phyloP scores from a whole-genome alignment of 163 green algal species.

The Chloromonas sp. region DNA sequence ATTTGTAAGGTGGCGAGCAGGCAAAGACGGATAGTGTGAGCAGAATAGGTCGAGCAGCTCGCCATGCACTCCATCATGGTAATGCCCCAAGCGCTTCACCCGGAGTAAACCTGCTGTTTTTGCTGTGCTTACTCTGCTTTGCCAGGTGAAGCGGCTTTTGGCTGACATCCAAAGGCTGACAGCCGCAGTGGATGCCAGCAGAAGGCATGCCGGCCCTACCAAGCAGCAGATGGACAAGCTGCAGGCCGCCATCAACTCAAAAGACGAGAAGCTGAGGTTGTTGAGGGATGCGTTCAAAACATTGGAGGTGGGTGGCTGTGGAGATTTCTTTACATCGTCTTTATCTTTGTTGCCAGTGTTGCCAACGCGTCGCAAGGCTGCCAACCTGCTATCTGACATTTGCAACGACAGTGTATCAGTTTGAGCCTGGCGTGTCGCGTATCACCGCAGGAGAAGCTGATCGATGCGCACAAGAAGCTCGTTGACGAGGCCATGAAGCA shows the following conservation, averaged over 20 bases:
- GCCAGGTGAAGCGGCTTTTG: neutral
- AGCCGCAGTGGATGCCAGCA: neutral
- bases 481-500: slow-evolving; percentile 4
- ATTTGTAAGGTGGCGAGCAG: too few relatives aligned
- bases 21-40: neutral
- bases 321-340: too few relatives aligned
- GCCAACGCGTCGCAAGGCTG: too few relatives aligned
- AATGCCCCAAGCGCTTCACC: too few relatives aligned
- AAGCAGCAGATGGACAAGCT: slow-evolving; percentile 26
- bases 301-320: slow-evolving; percentile 54
- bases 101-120: too few relatives aligned
- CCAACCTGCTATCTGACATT: too few relatives aligned
- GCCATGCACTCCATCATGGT: too few relatives aligned
- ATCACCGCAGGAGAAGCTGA: neutral
- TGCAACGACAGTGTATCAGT: too few relatives aligned
- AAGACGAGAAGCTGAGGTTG: slow-evolving; percentile 59
- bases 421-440: too few relatives aligned
- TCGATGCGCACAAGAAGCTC: slow-evolving; percentile 25
- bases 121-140: neutral
- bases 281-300: slow-evolving; percentile 59
- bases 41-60: neutral
- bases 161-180: neutral
- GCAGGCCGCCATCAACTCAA: slow-evolving; percentile 24
- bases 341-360: too few relatives aligned
- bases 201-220: neutral